A percentile compares a stretch with the other conserved stretches of the same genome.
phyloP scores from a whole-genome alignment of 805 yeast genomes.

The Lipomyces yamadae region DNA sequence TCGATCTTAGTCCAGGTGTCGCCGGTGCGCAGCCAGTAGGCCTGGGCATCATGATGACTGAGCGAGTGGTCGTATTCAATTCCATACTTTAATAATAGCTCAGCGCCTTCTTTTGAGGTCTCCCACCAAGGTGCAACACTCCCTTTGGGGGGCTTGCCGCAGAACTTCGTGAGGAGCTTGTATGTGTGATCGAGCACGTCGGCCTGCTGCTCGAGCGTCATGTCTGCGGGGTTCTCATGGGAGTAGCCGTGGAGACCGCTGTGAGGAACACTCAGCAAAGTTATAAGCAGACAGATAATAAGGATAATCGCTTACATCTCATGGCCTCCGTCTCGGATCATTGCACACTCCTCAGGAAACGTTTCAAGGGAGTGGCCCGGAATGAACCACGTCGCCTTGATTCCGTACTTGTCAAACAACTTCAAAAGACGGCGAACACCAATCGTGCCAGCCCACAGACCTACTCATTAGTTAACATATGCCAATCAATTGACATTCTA shows the following conservation, averaged over 20 bases:
- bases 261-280: background rate
- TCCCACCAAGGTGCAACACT: constrained; percentile 51
- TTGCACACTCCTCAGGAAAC: constrained; percentile 48
- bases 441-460: constrained; percentile 48
- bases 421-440: constrained; percentile 48
- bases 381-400: constrained; percentile 50
- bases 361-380: constrained; percentile 51
- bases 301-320: constrained; percentile 39
- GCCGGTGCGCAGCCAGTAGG: constrained; percentile 49
- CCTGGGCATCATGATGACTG: constrained; percentile 48
- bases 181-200: constrained; percentile 47
- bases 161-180: constrained; percentile 45
- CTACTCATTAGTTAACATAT: constrained; percentile 15
- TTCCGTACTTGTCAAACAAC: constrained; percentile 46
- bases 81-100: constrained; percentile 47
- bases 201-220: constrained; percentile 48
- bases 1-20: constrained; percentile 50
- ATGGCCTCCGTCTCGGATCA: constrained; percentile 47
- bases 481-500: background rate
- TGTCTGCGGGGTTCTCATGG: constrained; percentile 48
- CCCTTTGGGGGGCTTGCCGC: constrained; percentile 49
- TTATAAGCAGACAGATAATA: background rate
- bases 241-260: constrained; percentile 49
- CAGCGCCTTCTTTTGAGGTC: constrained; percentile 46
- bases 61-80: constrained; percentile 50